Percentiles rank a stretch among this genome's conserved stretches.
Evolutionary conservation across 2,329 filamentous ascomycete species (phyloP).

Genomic region (Reticulascus tulasneorum): DNA sequence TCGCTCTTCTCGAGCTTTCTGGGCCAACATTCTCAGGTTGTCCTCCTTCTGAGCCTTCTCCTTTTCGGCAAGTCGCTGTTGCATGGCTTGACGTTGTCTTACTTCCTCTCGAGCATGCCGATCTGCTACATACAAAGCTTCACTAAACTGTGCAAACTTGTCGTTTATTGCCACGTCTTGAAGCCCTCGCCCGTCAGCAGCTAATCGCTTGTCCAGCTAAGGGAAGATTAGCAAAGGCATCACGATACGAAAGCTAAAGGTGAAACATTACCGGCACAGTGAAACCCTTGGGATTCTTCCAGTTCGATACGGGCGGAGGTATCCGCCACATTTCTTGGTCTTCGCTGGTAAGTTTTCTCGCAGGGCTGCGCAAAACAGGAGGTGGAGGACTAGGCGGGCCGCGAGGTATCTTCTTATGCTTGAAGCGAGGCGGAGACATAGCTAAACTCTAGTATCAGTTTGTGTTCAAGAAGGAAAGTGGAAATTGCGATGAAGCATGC

Average conservation of each 20-base stretch:
- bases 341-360: conserved; percentile 90
- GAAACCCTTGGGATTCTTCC: conserved; percentile 99
- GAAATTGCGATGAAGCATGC: no score
- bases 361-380: conserved; percentile 91
- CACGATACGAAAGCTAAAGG: no score
- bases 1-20: conserved; percentile 85
- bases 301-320: conserved; percentile 85
- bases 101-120: conserved; percentile 94
- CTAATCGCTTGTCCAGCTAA: conserved; percentile 92
- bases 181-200: conserved; percentile 84
- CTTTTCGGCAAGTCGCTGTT: conserved; percentile 92
- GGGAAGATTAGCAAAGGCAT: no score
- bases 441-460: no score
- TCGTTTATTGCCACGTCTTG: conserved; percentile 97
- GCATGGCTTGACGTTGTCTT: conserved; percentile 87
- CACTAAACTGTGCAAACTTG: conserved; percentile 94
- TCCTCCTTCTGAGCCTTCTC: conserved; percentile 95
- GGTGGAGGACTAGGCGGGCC: conserved; percentile 90
- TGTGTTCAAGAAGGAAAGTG: no score
- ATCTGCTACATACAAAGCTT: conserved; percentile 91
- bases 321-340: conserved; percentile 97
- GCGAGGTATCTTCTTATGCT: conserved; percentile 95
- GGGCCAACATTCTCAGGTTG: conserved; percentile 78
- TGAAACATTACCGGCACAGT: no score
- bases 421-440: conserved; percentile 97